These are phyloP conservation scores for Biscogniauxia marginata DNA, from an alignment of 2,329 filamentous ascomycete genomes.

Conservation along the genomic window DNA sequence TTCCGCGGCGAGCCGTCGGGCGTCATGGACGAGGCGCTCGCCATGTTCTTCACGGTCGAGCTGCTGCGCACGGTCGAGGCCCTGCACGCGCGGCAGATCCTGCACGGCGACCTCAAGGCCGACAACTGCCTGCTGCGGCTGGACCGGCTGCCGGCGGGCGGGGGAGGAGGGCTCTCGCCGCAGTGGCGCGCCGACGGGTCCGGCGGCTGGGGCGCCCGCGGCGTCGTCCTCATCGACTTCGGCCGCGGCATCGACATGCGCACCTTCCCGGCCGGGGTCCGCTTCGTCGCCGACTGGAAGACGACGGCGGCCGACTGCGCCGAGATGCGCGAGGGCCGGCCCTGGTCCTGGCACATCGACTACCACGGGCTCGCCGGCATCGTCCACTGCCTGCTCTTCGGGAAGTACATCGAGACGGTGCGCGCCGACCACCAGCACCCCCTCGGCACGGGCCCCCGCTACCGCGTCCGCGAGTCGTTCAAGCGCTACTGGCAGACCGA, in stretches of 20 bases:
- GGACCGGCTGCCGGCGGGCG: conserved; percentile 44
- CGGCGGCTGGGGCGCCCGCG: conserved; percentile 77
- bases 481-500: conserved; percentile 98
- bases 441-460: conserved; percentile 61
- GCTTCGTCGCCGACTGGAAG: conserved; percentile 96
- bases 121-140: conserved; percentile 94
- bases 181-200: conserved; percentile 73
- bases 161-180: conserved; percentile 48
- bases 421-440: conserved; percentile 53
- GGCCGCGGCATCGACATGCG: conserved; percentile 93
- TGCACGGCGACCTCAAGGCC: conserved; percentile 93
- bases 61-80: conserved; percentile 86
- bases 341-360: conserved; percentile 98
- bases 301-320: conserved; percentile 83
- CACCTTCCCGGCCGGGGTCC: conserved; percentile 71
- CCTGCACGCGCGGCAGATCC: conserved; percentile 72
- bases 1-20: conserved; percentile 69
- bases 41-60: conserved; percentile 95
- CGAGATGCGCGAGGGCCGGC: conserved; percentile 89
- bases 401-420: conserved; percentile 87
- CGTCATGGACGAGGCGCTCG: conserved; percentile 84
- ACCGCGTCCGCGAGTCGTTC: conserved; percentile 76
- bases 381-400: conserved; percentile 86
- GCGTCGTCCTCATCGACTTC: conserved; percentile 88
- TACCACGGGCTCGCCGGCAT: conserved; percentile 90